Base-by-base conservation (phyloP, 805 yeast genomes). In the Monosporozyma yasuniensis region DNA sequence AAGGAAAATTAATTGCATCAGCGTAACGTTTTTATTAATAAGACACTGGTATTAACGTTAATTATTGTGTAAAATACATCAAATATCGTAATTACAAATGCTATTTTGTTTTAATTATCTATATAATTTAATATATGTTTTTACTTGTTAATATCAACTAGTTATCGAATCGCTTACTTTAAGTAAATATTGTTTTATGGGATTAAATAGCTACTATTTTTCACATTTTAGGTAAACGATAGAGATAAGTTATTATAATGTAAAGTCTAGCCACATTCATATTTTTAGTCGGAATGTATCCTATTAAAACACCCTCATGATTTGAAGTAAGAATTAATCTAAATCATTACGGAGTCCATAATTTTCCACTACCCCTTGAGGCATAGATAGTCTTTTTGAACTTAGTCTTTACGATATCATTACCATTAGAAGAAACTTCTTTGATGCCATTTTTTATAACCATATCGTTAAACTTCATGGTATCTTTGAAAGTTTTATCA, bases 321-420 rank as follows among this genome's bases (percentile, higher is more conserved):
- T 4, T 28, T 28, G 12, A 28, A 28, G 5, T 28, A 28, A 11
- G 9, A 28, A 28, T 28, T 8, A 14, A 28, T 3, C 9, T 28
- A 28, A 28, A 9, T 9, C 32, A 18, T 56, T 54, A 72, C 54
- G 83, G 83, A 28, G 69, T 68, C 86, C 86, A 81, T 52, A 81
- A 67, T 50, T 76, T 67, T 8, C 87, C 87, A 4, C 65, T 56
- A 4, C 82, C 84, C 65, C 86, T 73, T 43, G 83, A 77, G 3
- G 84, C 86, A 65, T 72, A 82, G 30, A 75, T 72, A 18, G 77
- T 73, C 3, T 70, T 66, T 46, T 73, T 72, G 54, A 72, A 77
- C 19, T 68, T 63, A 50, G 80, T 77, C 52, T 65, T 68, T 52
- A 70, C 66, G 44, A 72, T 63, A 43, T 55, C 50, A 23, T 65